Evolutionary conservation across 2,329 filamentous ascomycete species (phyloP).

Genomic region (Paecilomyces variotii): DNA sequence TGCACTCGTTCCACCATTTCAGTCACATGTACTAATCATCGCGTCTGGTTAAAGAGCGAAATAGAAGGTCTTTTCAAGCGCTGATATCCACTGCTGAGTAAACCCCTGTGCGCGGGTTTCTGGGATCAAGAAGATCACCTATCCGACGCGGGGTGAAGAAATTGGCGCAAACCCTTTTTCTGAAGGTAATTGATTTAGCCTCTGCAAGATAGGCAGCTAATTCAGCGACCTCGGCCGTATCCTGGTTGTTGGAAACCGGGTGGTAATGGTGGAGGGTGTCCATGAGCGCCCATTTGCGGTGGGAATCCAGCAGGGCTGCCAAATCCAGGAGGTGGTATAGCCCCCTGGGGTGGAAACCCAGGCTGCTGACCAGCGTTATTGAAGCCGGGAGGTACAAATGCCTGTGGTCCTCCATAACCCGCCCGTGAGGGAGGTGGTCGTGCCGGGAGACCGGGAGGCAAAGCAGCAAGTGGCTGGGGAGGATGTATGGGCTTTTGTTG

Average conservation of each 20-base stretch:
- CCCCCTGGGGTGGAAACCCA: slow-evolving; percentile 28
- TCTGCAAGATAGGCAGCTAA: neutral
- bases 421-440: slow-evolving; percentile 62
- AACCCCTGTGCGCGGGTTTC: neutral
- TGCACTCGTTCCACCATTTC: neutral
- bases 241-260: slow-evolving; percentile 36
- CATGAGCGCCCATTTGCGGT: slow-evolving; percentile 19
- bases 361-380: slow-evolving; percentile 22
- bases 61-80: neutral
- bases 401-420: slow-evolving; percentile 56
- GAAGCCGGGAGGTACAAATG: slow-evolving; percentile 34
- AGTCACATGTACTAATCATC: neutral
- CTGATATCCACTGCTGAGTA: neutral
- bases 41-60: neutral
- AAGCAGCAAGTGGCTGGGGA: slow-evolving; percentile 39
- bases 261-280: slow-evolving; percentile 28
- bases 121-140: neutral
- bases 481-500: slow-evolving; percentile 51
- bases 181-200: neutral
- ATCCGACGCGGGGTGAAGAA: neutral
- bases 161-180: neutral
- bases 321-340: slow-evolving; percentile 45
- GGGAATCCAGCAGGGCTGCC: slow-evolving; percentile 43
- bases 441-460: slow-evolving; percentile 52
- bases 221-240: slow-evolving; percentile 31